These are phyloP conservation scores for Phoma herbarum DNA, from an alignment of 2,329 filamentous ascomycete genomes.

Conservation along the genomic window DNA sequence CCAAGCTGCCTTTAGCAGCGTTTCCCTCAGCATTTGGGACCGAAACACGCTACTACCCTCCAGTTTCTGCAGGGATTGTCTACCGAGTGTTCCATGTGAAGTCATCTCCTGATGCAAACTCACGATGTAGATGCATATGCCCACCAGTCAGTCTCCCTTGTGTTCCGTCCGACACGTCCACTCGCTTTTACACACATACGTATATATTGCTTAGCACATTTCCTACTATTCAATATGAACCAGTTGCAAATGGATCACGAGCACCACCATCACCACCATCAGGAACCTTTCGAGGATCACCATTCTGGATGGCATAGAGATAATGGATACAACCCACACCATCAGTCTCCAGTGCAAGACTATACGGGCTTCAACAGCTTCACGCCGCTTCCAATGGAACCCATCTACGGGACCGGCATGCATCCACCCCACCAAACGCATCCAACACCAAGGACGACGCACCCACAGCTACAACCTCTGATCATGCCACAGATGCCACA, in stretches of 20 bases:
- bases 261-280: conserved; percentile 36
- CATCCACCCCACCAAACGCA: conserved; percentile 48
- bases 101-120: no score
- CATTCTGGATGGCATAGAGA: conserved; percentile 45
- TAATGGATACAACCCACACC: conserved; percentile 43
- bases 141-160: no score
- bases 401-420: conserved; percentile 49
- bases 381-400: conserved; percentile 52
- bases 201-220: no score
- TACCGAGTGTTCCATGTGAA: no score
- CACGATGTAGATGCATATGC: no score
- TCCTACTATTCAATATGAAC: conserved; percentile 43
- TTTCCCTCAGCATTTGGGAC: no score
- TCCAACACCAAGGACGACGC: conserved; percentile 44
- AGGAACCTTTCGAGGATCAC: conserved; percentile 45
- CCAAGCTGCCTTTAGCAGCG: no score
- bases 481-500: conserved; percentile 42
- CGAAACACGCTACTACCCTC: no score
- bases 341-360: conserved; percentile 53
- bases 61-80: no score
- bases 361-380: conserved; percentile 51
- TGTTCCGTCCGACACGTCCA: no score
- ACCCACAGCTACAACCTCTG: conserved; percentile 53
- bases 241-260: conserved; percentile 55
- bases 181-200: no score